phyloP scores from a whole-genome alignment of 345 rosid species.

The Citrus australasica region DNA sequence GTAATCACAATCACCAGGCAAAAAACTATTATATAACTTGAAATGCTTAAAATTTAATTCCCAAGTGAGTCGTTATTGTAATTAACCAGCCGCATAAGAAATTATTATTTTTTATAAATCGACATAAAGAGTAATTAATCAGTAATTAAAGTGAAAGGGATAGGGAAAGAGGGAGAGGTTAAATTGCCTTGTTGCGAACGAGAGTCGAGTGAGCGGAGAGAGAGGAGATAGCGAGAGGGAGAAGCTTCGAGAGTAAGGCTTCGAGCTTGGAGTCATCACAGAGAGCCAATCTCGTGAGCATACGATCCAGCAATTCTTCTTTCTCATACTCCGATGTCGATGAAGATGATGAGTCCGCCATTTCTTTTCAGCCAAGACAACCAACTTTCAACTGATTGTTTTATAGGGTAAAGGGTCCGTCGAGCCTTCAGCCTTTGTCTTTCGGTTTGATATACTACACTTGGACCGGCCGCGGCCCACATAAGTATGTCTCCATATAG shows the following conservation, averaged over 20 bases:
- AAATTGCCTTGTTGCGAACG: slow-evolving; percentile 74
- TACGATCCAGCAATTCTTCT: slow-evolving; percentile 88
- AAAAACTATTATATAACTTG: neutral
- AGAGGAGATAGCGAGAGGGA: slow-evolving; percentile 73
- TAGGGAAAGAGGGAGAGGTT: neutral
- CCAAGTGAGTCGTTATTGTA: no score
- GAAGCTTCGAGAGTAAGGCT: slow-evolving; percentile 68
- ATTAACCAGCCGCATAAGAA: no score
- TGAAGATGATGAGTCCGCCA: slow-evolving; percentile 51
- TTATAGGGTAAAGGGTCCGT: neutral
- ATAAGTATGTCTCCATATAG: no score
- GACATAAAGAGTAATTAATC: no score
- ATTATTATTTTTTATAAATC: no score
- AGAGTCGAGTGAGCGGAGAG: slow-evolving; percentile 57
- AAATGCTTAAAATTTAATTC: no score
- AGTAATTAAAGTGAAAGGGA: neutral
- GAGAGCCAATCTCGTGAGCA: slow-evolving; percentile 85
- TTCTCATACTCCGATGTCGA: slow-evolving; percentile 58
- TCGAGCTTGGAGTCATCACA: slow-evolving; percentile 87
- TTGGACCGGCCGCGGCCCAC: neutral
- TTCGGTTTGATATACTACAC: no score
- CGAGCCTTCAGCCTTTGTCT: neutral
- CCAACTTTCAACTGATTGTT: neutral
- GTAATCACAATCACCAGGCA: slow-evolving; percentile 5
- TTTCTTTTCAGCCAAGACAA: slow-evolving; percentile 20